Base-by-base conservation (phyloP, 2,329 filamentous ascomycete species). In the Ceratocystis papillata region DNA sequence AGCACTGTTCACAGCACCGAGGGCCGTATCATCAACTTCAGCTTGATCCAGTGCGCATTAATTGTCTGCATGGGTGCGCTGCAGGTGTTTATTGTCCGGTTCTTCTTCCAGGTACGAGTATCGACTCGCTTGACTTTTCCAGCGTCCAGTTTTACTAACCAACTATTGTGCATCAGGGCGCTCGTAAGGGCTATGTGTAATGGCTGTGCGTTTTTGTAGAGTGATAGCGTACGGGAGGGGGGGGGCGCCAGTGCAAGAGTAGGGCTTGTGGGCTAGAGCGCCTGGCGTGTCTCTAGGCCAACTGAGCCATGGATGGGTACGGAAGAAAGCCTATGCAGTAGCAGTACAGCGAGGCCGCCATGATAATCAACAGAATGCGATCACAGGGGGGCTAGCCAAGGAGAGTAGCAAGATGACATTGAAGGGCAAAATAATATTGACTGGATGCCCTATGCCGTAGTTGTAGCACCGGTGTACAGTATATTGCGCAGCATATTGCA, bases 1-100 rank as follows among this genome's bases (percentile, higher is more conserved):
- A 95, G 90, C 79, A 99, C 94, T 8, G 94, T 99, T 72, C 84
- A 90, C 76, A 96, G 92, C 79, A 99, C 94, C 50, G 94, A 99
- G 81, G 85, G 85, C 75, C 83, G 94, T 69, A 99, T 99, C 73
- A 91, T 96, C 79, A 97, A 96, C 78, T 96, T 99, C 77, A 96
- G 90, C 75, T 80, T 99, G 74, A 88, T 97, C 72, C 94, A 99
- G 80, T 88, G 89, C 70, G 82, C 84, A 69, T 86, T 99, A 79
- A 95, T 99, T 79, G 80, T 96, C 69, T 88, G 87, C 68, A 99
- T 99, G 95, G 94, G 93, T 57, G 92, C 85, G 60, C 78, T 99
- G 74, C 95, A 99, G 79, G 94, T 99, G 63, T 96, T 97, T 76
- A 87, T 99, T 71, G 94, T 99, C 72, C 81, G 90, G 70, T 97